Base-by-base conservation (phyloP, 208 protist genomes). In the Wallacemonas collosoma region DNA sequence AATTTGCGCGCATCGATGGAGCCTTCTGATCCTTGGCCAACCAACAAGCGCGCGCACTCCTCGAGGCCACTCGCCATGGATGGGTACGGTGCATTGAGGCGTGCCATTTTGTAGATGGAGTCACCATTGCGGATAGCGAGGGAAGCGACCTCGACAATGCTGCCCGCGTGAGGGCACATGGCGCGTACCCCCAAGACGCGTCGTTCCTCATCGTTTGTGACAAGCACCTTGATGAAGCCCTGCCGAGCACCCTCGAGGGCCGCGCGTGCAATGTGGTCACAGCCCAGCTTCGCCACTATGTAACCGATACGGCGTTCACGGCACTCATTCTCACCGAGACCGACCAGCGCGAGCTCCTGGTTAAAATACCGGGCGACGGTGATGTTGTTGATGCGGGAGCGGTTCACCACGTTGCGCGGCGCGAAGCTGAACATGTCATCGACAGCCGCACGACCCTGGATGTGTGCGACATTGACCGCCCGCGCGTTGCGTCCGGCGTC, bases 191-290 rank as follows among this genome's bases (percentile, higher is more conserved):
- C 88, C 40, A 93, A 78, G 43, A 93, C 75, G 2, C 78, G 76
- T 74, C 90, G 90, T 73, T 90, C 75, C 36, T 77, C 51, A 50
- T 93, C 80, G 73, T 88, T 89, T 40, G 88, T 85, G 6, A 89
- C 85, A 55, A 93, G 81, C 12, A 93, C 65, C 78, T 93, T 93
- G 74, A 89, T 81, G 47, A 93, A 93, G 12, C 88, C 88, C 39
- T 74, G 67, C 12, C 76, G 76, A 12, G 69, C 68, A 2, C 88
- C 88, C 70, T 82, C 79, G 51, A 86, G 67, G 51, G 86, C 65
- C 45, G 83, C 75, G n/a, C 88, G 85, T 1, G 80, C 76, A 47
- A 88, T 55, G 72, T 87, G 77, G 41, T 51, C 65, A 71, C 82
- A 76, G 36, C 79, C 68, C 26, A 77, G 56, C 72, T 78, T 82